Base-by-base conservation (phyloP, 163 green algal species). In the Smithsoniella earleae region DNA sequence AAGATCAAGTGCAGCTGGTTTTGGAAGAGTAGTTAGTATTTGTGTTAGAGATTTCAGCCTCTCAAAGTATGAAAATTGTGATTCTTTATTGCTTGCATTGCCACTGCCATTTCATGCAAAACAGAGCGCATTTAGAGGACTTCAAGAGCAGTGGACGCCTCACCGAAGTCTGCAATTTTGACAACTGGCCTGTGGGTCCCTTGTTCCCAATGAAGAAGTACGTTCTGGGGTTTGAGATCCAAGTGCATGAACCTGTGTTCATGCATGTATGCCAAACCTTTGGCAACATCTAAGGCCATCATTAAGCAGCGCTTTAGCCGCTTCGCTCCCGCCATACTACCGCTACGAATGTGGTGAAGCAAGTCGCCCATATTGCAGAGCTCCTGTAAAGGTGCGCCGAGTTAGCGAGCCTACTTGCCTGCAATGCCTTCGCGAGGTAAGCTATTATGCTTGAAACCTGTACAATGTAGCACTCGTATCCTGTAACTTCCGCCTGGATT, bases 181-280 rank as follows among this genome's bases (percentile, higher is more conserved):
- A 13, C 31, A 8, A 27, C 49, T 36, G 33, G 8, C 25, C 13
- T 6, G n/a, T n/a, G n/a, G n/a, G n/a, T n/a, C 8, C 49, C 6
- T 36, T 64, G 25, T 2, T 64, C 13, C 49, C 49, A 18, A 27
- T 64, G 49, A 27, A 64, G 49, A 25, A 64, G 13, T 25, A 64
- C 33, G 1, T 64, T 64, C 13, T 64, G 49, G 33, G 49, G 49
- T 13, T 64, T 64, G 0, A 64, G 49, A 27, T 64, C 49, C 49
- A 64, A 27, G 33, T 64, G 49, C 6, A 64, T 13, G 49, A 64
- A 10, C 8, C 33, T 6, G 13, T 27, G 49, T 6, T 64, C 49
- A 18, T 64, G 49, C 49, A 64, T 64, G 49, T 64, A 64, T 25
- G 25, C 33, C 25, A 64, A 27, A 27, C 49, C 49, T 36, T 64